Evolutionary conservation across 2,329 filamentous ascomycete species (phyloP).

Genomic region (Ophiostoma quercus): DNA sequence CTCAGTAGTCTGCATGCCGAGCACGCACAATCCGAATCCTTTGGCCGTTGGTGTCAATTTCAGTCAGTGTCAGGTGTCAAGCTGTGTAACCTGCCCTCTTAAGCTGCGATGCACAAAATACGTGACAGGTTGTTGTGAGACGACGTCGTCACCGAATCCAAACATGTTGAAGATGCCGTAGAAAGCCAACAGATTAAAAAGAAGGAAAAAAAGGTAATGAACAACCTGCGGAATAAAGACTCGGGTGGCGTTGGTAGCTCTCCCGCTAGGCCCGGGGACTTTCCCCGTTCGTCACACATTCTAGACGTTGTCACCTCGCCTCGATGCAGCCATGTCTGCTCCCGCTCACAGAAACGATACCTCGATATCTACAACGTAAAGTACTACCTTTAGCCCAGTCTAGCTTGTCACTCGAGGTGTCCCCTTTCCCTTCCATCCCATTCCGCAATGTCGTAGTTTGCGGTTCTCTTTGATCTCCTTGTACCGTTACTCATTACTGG

Average conservation of each 20-base stretch:
- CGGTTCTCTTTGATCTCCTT: background rate
- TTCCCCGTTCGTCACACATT: background rate
- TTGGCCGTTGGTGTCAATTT: background rate
- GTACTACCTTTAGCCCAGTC: background rate
- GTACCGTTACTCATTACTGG: background rate
- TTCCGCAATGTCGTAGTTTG: background rate
- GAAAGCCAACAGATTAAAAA: background rate
- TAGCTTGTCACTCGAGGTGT: background rate
- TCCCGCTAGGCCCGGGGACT: background rate
- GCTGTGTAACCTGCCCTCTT: background rate
- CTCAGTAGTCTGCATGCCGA: background rate
- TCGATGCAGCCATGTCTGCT: background rate
- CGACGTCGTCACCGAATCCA: background rate
- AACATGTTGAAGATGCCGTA: background rate
- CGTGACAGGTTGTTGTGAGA: background rate
- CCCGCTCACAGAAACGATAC: background rate
- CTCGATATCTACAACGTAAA: background rate
- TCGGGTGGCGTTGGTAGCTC: background rate
- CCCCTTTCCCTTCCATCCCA: background rate
- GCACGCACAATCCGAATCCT: background rate
- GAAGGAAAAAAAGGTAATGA: background rate
- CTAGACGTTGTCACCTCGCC: conserved; percentile 9
- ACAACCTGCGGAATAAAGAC: background rate
- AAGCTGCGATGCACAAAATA: background rate
- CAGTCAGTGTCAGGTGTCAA: background rate